A percentile compares a stretch with the other conserved stretches of the same genome.
phyloP scores from a whole-genome alignment of 2,329 filamentous ascomycete species.

The Fusarium nodosum region DNA sequence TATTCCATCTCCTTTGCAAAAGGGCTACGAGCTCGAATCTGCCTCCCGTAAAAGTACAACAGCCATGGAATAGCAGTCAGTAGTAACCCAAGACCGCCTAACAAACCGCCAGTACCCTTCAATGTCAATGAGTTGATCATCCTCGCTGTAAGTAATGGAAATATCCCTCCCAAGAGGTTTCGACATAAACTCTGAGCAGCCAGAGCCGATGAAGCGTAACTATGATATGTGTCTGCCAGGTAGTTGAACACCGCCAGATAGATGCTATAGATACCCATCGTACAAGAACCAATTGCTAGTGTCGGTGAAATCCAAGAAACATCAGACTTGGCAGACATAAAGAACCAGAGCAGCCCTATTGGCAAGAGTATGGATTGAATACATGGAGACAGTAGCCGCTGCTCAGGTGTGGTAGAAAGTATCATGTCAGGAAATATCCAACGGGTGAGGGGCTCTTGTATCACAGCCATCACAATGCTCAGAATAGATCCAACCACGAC shows the following conservation, averaged over 20 bases:
- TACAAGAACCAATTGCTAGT: conserved; percentile 72
- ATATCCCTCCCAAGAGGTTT: conserved; percentile 84
- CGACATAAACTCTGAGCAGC: conserved; percentile 91
- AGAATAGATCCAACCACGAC: conserved; percentile 58
- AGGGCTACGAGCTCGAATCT: conserved; percentile 72
- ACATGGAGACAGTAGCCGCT: conserved; percentile 73
- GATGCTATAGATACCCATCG: conserved; percentile 76
- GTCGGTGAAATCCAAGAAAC: conserved; percentile 75
- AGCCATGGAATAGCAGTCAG: conserved; percentile 77
- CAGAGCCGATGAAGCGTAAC: conserved; percentile 85
- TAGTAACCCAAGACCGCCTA: conserved; percentile 73
- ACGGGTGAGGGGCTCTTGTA: conserved; percentile 70
- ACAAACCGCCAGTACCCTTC: conserved; percentile 71
- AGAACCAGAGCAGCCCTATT: conserved; percentile 78
- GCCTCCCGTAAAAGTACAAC: conserved; percentile 73
- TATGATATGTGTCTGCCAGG: conserved; percentile 88
- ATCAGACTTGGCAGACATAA: conserved; percentile 67
- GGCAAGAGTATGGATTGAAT: conserved; percentile 73
- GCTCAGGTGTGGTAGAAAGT: conserved; percentile 63
- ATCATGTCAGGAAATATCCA: conserved; percentile 55
- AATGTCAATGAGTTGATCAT: conserved; percentile 73
- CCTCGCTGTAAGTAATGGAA: conserved; percentile 84
- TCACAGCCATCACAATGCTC: conserved; percentile 67
- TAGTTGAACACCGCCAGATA: conserved; percentile 88
- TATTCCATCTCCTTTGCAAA: conserved; percentile 60